Conservation (phyloP, 1,284 basidiomycete genomes). For the Apiotrichum gracile region DNA sequence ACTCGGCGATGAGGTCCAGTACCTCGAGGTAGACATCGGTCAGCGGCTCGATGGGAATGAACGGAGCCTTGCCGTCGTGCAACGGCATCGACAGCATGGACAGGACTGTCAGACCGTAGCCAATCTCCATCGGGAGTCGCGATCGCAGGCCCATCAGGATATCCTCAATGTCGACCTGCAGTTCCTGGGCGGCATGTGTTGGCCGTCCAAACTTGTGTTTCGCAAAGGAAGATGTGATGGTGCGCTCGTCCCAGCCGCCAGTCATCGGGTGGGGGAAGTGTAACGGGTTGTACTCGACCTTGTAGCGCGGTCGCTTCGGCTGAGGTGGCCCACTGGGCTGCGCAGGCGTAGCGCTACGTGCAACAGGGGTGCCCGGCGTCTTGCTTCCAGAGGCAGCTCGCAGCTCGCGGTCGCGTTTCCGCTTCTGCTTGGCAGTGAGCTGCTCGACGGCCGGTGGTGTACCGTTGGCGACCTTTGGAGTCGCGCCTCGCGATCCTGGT, state of each 20-base stretch:
- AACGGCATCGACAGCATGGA: constrained; percentile 58
- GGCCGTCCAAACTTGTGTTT: constrained; percentile 56
- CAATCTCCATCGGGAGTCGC: constrained; percentile 72
- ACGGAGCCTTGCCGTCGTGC: constrained; percentile 49
- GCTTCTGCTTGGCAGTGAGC: constrained; percentile 1
- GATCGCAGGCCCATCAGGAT: constrained; percentile 86
- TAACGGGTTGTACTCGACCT: constrained; percentile 84
- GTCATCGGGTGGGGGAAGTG: constrained; percentile 68
- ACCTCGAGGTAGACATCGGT: constrained; percentile 80
- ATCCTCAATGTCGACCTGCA: constrained; percentile 77
- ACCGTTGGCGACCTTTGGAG: not conserved
- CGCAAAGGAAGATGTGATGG: constrained; percentile 57
- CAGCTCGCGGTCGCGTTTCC: not conserved
- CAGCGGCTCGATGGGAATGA: constrained; percentile 70
- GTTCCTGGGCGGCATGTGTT: constrained; percentile 50
- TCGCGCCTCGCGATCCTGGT: not conserved
- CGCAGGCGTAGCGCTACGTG: not conserved
- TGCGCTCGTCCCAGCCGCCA: constrained; percentile 77
- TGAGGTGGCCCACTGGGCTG: constrained; percentile 11
- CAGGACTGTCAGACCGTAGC: constrained; percentile 84
- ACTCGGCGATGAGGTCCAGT: constrained; percentile 77
- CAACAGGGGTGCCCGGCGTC: not conserved
- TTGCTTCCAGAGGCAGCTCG: too few species aligned
- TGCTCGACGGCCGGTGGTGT: not conserved
- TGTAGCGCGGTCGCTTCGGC: constrained; percentile 57